Evolutionary conservation across 2,329 filamentous ascomycete species (phyloP), one percentile per base, ranked within the genome.

Genomic region (Fonsecaea nubica): DNA sequence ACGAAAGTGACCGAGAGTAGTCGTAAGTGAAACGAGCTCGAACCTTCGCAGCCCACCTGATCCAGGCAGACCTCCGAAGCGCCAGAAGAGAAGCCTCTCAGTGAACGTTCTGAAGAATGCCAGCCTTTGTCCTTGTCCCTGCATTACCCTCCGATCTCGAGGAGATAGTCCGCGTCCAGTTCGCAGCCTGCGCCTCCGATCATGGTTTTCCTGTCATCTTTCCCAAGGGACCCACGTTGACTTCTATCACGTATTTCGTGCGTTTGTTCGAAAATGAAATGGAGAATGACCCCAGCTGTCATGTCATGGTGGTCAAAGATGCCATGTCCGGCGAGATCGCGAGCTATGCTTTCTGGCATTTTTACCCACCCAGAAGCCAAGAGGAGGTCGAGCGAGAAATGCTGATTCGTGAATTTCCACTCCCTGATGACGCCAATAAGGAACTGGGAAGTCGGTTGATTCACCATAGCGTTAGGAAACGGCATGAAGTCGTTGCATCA

Each of bases 271-370:
- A 69, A 48, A 40, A 66, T 12, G 63, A 64, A 56, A 62, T 70
- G 67, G 66, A 70, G 38, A 64, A 67, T 30, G 71, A 72, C 38
- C 62, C 54, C 8, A 66, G 58, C n/a, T 64, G 52, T n/a, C 66
- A 69, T 52, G 30, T 70, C 25, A 65, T 72, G 65, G 63, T 71
- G 7, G 64, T 70, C 8, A 71, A 70, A 36, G 67, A 72, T 8
- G 60, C 67, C 9, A 45, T 67, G 58, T 65, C 67, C 1, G 68
- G 69, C 30, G 68, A 71, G 25, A 57, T 70, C 38, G 66, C 58
- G 45, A 65, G 64, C 38, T 72, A 64, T 40, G 69, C 71, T 9
- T 36, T 69, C 6, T 72, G 71, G 71, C 64, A 71, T 53, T 70
- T 71, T 30, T 70, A 57, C 53, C 65, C 69, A 12, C 62, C 63